Evolutionary conservation across 805 yeast species (phyloP).

Genomic region (Starmerella tilneyi): DNA sequence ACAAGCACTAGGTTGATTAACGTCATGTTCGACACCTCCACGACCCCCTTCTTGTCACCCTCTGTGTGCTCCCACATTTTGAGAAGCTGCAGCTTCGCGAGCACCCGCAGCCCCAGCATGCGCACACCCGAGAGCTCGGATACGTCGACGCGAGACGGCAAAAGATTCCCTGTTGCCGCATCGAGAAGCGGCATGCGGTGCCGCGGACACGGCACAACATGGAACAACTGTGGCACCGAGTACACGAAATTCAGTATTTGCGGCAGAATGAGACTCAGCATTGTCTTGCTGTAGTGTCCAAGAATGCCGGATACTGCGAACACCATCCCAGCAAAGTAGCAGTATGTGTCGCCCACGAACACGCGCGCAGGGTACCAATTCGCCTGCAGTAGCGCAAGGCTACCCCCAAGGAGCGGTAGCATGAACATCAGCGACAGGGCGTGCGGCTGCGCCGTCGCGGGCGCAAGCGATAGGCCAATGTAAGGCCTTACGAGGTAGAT

Average conservation of each 20-base stretch:
- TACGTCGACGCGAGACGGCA: constrained; percentile 47
- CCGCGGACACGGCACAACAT: constrained; percentile 85
- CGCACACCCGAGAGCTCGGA: constrained; percentile 24
- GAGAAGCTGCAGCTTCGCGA: constrained; percentile 45
- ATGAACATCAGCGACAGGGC: constrained; percentile 66
- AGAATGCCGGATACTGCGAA: constrained; percentile 93
- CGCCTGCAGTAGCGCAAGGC: constrained; percentile 60
- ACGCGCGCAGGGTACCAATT: constrained; percentile 89
- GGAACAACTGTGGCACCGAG: constrained; percentile 84
- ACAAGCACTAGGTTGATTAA: constrained; percentile 73
- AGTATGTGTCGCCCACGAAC: constrained; percentile 96
- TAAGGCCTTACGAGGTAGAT: constrained; percentile 43
- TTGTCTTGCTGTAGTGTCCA: constrained; percentile 92
- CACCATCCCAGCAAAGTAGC: constrained; percentile 98
- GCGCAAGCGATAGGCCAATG: constrained; percentile 33
- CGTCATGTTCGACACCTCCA: constrained; percentile 70
- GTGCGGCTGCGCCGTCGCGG: constrained; percentile 63
- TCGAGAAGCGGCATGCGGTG: constrained; percentile 82
- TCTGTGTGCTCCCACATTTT: constrained; percentile 30
- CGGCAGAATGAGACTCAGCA: constrained; percentile 75
- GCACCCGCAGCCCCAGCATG: too few relatives aligned
- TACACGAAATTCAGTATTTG: constrained; percentile 84
- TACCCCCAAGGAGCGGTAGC: constrained; percentile 79
- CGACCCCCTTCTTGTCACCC: constrained; percentile 24
- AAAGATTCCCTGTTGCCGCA: constrained; percentile 54